Evolutionary conservation across 2,329 filamentous ascomycete species (phyloP).

Genomic region (Penicillium italicum): DNA sequence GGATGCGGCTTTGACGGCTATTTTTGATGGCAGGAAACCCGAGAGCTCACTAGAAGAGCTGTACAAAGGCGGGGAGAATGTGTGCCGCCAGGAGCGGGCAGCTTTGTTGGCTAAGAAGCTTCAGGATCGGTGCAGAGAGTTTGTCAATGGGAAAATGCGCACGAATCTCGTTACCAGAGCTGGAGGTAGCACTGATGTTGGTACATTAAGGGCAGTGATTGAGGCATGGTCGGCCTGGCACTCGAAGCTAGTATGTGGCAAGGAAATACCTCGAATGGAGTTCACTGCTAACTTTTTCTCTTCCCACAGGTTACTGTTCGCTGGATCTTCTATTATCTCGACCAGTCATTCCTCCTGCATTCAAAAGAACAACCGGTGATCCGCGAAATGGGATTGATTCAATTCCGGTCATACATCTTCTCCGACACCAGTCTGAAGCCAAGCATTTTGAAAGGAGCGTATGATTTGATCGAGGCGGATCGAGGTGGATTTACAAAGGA

Average conservation of each 20-base stretch:
- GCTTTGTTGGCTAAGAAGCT: constrained; percentile 65
- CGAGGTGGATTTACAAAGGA: constrained; percentile 52
- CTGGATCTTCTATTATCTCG: constrained; percentile 89
- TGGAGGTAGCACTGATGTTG: constrained; percentile 56
- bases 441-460: constrained; percentile 66
- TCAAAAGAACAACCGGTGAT: constrained; percentile 67
- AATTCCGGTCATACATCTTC: constrained; percentile 67
- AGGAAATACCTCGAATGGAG: background rate
- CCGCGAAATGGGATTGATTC: constrained; percentile 72
- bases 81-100: constrained; percentile 75
- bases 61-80: constrained; percentile 86
- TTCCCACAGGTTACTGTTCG: constrained; percentile 64
- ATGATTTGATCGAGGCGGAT: constrained; percentile 70
- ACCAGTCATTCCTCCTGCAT: constrained; percentile 80
- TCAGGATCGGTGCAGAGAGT: constrained; percentile 60
- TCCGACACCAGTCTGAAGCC: constrained; percentile 50
- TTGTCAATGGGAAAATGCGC: constrained; percentile 58
- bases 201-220: constrained; percentile 59
- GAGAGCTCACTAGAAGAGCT: constrained; percentile 78
- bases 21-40: constrained; percentile 65
- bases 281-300: background rate
- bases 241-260: constrained; percentile 61
- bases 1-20: constrained; percentile 65
- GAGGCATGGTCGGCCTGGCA: constrained; percentile 75
- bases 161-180: constrained; percentile 56